Evolutionary conservation across 2,329 filamentous ascomycete genomes (phyloP), one percentile per base, ranked within the genome.

Genomic region (Dactylellina sp.): DNA sequence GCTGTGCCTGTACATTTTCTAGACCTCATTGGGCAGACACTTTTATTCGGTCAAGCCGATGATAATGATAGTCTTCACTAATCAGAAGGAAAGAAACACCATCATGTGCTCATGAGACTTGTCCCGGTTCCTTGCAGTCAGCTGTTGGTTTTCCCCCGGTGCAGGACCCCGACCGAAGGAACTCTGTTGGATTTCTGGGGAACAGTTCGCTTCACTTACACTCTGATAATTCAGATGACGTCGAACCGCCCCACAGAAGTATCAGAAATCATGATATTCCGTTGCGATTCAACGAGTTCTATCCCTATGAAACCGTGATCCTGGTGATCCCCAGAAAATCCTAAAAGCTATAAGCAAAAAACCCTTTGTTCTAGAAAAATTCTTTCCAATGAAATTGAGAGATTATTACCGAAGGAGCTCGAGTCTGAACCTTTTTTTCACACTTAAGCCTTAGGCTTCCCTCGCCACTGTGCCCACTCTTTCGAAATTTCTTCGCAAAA

Each of bases 321-420:
- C 24, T 35, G 40, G 56, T 39, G 25, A 55, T 62, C 64, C 16
- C 28, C 22, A 24, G 47, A 5, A 32, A 12, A 18, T 39, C 20
- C 16, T 28, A 35, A 39, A 25, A 20, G 42, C 44, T 39, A 46
- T 70, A 32, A 42, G 22, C 12, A 47, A 42, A 35, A 61, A 68
- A 65, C 24, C n/a, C n/a, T 53, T 32, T 60, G 39, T 68, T 68
- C 62, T 50, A 66, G 62, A 68, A 68, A 68, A 44, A 50, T 50
- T 57, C 57, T 55, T 14, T 47, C 28, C 28, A 32, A 32, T 4
- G 4, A 32, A 32, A 4, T 32, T 32, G 28, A 9, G 4, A 5
- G 9, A 32, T n/a, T n/a, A 32, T 32, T 50, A 14, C 11, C 7
- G 20, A 44, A 53, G 52, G 62, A 66, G 62, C 62, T 66, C 62